Percentiles rank a stretch among this genome's conserved stretches.
Conservation (phyloP, 345 rosid genomes). For the Citrus cavaleriei region DNA sequence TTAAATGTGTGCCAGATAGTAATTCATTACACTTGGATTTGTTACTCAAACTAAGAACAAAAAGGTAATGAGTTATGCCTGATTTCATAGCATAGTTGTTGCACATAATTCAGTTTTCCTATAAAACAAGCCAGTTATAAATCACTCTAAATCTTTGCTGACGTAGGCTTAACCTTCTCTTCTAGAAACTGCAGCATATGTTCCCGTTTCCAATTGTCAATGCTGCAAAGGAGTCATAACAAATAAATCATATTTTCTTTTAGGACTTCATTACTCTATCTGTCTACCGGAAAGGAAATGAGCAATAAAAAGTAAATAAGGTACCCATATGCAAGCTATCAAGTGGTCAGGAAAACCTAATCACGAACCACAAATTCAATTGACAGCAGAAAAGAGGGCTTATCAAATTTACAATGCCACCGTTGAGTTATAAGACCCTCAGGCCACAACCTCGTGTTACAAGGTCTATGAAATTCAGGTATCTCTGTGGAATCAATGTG, state of each 20-base stretch:
- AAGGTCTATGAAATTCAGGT: background rate
- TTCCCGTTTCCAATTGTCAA: no score
- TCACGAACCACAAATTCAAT: background rate
- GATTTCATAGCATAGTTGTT: no score
- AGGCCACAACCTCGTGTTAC: background rate
- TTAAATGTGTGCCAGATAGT: no score
- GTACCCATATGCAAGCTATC: background rate
- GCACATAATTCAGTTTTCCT: no score
- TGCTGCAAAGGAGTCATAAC: slow-evolving; percentile 3
- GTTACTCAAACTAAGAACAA: no score
- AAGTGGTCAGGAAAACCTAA: background rate
- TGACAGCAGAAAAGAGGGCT: background rate
- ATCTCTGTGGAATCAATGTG: no score
- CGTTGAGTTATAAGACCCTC: background rate
- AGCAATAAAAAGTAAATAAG: background rate
- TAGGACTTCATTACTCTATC: background rate
- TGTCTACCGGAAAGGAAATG: background rate
- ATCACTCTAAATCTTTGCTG: no score
- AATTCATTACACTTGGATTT: no score
- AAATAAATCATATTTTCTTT: background rate
- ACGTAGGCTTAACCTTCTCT: no score
- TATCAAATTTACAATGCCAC: background rate
- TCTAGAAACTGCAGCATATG: no score
- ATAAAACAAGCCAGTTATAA: no score
- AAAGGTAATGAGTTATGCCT: no score